phyloP scores from a whole-genome alignment of 306 rosid genomes.

The Astragalus membranaceus region DNA sequence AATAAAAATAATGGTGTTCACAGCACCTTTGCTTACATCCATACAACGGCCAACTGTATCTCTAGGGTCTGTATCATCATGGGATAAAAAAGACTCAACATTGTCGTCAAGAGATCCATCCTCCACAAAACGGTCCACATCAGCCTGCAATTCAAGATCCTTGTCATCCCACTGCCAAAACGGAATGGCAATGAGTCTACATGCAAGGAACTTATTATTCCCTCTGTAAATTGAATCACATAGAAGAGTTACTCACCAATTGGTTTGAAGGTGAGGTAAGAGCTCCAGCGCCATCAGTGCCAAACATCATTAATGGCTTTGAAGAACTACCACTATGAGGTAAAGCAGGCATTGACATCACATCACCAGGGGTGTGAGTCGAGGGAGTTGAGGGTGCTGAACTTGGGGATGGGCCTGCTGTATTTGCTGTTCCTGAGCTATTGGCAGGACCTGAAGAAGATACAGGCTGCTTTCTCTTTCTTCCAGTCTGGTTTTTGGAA shows the following conservation, averaged over 20 bases:
- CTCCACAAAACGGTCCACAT: constrained; percentile 91
- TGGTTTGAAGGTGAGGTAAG: constrained; percentile 92
- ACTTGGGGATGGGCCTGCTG: constrained; percentile 97
- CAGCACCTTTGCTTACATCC: constrained; percentile 96
- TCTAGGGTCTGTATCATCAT: constrained; percentile 88
- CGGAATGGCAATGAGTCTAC: constrained; percentile 80
- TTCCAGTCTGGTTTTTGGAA: constrained; percentile 89
- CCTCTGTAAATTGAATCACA: constrained; percentile 35
- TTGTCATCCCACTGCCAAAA: constrained; percentile 99
- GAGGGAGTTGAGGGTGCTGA: constrained; percentile 99
- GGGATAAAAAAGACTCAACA: constrained; percentile 98
- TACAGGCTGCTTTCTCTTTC: constrained; percentile 97
- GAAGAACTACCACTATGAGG: constrained; percentile 86
- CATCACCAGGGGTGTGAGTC: constrained; percentile 95
- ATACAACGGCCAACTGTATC: constrained; percentile 89
- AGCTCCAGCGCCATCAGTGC: constrained; percentile 73
- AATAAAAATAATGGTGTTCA: constrained; percentile 25
- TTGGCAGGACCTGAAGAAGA: constrained; percentile 99
- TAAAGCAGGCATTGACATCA: constrained; percentile 88
- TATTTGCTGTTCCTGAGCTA: constrained; percentile 96
- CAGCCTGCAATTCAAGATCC: constrained; percentile 99
- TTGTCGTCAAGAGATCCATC: constrained; percentile 96
- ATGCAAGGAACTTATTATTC: constrained; percentile 48
- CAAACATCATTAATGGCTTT: constrained; percentile 81
- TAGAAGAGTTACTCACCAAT: constrained; percentile 62